phyloP scores from a whole-genome alignment of 2,329 filamentous ascomycete genomes.

The Xylaria multiplex region DNA sequence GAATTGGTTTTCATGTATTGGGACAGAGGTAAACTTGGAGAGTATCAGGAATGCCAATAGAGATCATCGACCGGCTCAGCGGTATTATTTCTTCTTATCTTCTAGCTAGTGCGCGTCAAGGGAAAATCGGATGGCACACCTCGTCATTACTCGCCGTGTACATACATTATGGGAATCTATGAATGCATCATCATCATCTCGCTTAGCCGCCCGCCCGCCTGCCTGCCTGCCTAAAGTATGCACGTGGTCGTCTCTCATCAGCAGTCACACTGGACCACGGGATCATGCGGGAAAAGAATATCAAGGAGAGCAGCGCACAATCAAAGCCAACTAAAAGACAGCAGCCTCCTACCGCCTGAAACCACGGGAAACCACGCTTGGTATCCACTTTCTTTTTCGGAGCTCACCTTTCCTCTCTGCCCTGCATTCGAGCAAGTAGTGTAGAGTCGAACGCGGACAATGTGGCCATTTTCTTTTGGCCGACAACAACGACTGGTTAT shows the following conservation, averaged over 20 bases:
- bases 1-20: too few relatives aligned
- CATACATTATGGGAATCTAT: constrained; percentile 33
- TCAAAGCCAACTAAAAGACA: constrained; percentile 20
- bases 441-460: constrained; percentile 1
- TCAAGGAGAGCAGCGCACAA: constrained; percentile 21
- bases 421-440: neutral
- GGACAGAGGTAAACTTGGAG: too few relatives aligned
- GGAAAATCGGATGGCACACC: constrained; percentile 19
- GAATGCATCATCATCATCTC: constrained; percentile 28
- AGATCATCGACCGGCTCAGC: neutral
- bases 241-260: constrained; percentile 35
- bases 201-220: constrained; percentile 1
- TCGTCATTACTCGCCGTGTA: constrained; percentile 22
- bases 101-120: constrained; percentile 7
- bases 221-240: constrained; percentile 22
- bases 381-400: constrained; percentile 9
- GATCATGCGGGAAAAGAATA: constrained; percentile 16
- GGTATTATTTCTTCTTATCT: constrained; percentile 8
- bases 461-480: constrained; percentile 32
- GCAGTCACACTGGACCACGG: constrained; percentile 18
- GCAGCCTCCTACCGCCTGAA: constrained; percentile 11
- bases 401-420: constrained; percentile 18
- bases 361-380: neutral
- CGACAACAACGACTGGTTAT: constrained; percentile 33
- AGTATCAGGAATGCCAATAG: too few relatives aligned